Evolutionary conservation across 2,329 filamentous ascomycete species (phyloP), one percentile per base, ranked within the genome.

Genomic region (Diaporthe ampelina): DNA sequence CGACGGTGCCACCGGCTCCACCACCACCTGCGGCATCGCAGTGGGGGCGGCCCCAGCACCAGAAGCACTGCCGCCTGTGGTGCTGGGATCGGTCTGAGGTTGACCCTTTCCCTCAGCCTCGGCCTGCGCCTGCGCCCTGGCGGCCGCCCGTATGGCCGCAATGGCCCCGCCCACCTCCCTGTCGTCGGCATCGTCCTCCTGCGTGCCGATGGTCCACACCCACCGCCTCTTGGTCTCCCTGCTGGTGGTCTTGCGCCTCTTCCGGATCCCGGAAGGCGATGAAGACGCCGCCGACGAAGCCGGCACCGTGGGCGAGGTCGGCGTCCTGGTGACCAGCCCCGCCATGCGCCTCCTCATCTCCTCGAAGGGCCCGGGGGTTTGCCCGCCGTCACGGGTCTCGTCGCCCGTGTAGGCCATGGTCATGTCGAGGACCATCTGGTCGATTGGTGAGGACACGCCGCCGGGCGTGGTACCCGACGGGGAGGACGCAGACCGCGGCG

Each of bases 341-440:
- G 87, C 88, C 87, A 91, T 88, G 43, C 89, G 85, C 17, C 90
- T 84, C 56, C 88, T 85, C 88, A 91, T 90, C 76, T 92, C 90
- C 78, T 92, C 90, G 74, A 91, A 91, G 0, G 91, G 90, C 0
- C 90, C 90, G 0, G 91, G 90, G 0, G 91, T 92, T 78, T 89
- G 87, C 1, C 90, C 91, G 2, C 90, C 91, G 77, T 92, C 90
- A 70, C 87, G 86, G 0, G 88, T 89, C 78, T 90, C 89, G 76
- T 88, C 86, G 50, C 84, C 85, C 0, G 86, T 86, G 78, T 90
- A 90, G 15, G 87, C 85, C 81, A 89, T 83, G 40, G 87, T 83
- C 19, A 85, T 77, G 75, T 91, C 88, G 21, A 90, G 81, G 3
- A 84, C 80, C 32, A 79, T 82, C n/a, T 87, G 85, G 1, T 75